Conservation (phyloP, 1,284 basidiomycete species). For the Sphagnurus paluster region DNA sequence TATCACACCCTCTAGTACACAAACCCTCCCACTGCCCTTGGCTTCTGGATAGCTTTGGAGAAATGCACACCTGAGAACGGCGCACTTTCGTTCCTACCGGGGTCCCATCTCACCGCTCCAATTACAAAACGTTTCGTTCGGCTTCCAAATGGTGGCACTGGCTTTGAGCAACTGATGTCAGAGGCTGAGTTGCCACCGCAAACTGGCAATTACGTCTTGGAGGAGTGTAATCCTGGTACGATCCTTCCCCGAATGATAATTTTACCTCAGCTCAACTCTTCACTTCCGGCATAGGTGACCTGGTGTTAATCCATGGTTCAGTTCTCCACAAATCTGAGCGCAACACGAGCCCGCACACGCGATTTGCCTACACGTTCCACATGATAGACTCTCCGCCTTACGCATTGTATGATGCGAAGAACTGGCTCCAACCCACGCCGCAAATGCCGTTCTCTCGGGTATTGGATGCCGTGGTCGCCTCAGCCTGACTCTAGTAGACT, state of each 20-base stretch:
- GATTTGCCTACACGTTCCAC: conserved; percentile 94
- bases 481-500: no score
- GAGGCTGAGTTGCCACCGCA: conserved; percentile 36
- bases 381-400: conserved; percentile 76
- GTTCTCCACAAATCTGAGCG: conserved; percentile 88
- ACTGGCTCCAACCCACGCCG: conserved; percentile 87
- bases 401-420: conserved; percentile 74
- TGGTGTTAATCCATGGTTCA: conserved; percentile 89
- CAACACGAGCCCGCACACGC: conserved; percentile 70
- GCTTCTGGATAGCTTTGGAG: conserved; percentile 96
- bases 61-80: conserved; percentile 84
- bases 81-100: conserved; percentile 88
- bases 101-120: conserved; percentile 77
- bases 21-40: conserved; percentile 86
- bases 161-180: conserved; percentile 66
- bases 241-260: not conserved
- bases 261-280: not conserved
- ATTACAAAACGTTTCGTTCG: conserved; percentile 86
- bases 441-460: conserved; percentile 80
- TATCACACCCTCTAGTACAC: conserved; percentile 67
- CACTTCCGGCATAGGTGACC: conserved; percentile 52
- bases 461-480: no score
- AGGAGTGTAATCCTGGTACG: conserved; percentile 76
- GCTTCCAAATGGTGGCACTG: conserved; percentile 70
- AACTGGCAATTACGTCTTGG: conserved; percentile 64